Evolutionary conservation across 2,329 filamentous ascomycete genomes (phyloP).

Genomic region (Aspergillus novofumigatus): DNA sequence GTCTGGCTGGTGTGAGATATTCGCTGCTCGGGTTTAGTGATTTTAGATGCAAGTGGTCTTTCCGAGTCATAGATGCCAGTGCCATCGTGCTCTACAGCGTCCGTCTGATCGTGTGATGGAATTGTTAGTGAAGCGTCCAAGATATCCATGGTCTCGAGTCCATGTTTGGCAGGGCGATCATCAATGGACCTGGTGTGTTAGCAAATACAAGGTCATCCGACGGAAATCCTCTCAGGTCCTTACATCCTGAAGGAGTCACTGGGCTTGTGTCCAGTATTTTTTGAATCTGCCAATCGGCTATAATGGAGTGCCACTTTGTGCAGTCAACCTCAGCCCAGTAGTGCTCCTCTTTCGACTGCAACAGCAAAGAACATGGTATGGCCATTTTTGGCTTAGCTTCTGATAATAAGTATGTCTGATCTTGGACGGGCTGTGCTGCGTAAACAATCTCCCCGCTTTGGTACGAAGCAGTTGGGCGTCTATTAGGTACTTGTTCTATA

Average conservation of each 20-base stretch:
- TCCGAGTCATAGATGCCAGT: neutral
- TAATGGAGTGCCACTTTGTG: neutral
- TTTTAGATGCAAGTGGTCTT: neutral
- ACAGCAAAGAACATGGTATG: neutral
- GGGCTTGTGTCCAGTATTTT: neutral
- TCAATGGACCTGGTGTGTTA: slow-evolving; percentile 7
- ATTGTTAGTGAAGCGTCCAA: slow-evolving; percentile 1
- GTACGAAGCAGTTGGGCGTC: neutral
- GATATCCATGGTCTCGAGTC: neutral
- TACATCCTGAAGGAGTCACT: slow-evolving; percentile 3
- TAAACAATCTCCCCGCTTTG: neutral
- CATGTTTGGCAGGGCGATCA: neutral
- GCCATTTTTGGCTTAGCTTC: neutral
- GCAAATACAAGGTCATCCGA: neutral
- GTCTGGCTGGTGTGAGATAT: slow-evolving; percentile 8
- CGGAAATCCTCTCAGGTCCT: neutral
- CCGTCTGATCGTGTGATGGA: neutral
- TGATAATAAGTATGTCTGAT: neutral
- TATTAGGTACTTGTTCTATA: too few relatives aligned
- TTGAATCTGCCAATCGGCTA: neutral
- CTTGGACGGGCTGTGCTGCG: neutral
- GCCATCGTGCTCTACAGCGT: neutral
- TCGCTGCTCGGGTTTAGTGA: neutral
- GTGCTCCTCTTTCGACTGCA: neutral
- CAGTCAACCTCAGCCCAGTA: neutral